Evolutionary conservation across 805 yeast genomes (phyloP).

Genomic region (Metschnikowia similis): DNA sequence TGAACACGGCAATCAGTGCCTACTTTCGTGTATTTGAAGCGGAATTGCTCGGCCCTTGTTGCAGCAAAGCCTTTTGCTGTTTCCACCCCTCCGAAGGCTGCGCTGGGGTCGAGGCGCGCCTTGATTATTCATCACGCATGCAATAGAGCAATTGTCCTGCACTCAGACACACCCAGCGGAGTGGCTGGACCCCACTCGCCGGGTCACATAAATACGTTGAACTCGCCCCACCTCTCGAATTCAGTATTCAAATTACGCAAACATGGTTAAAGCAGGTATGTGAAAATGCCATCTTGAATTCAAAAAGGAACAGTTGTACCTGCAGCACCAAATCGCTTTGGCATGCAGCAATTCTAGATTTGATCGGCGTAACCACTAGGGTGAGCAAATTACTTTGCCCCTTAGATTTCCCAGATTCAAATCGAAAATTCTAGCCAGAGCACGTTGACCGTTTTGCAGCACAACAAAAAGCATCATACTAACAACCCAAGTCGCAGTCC

Average conservation of each 20-base stretch:
- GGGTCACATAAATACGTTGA: not conserved
- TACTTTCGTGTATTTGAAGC: not conserved
- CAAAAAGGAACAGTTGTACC: not conserved
- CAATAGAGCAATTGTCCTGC: conserved; percentile 5
- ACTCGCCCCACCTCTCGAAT: not conserved
- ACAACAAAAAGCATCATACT: conserved; percentile 9
- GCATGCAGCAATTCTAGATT: conserved; percentile 1
- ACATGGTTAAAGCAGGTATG: conserved; percentile 66
- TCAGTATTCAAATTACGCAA: conserved; percentile 11
- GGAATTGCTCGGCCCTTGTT: not conserved
- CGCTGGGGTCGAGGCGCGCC: not conserved
- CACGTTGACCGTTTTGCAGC: not conserved
- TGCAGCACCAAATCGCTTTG: not conserved
- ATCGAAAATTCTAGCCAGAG: not conserved
- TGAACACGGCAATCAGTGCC: not conserved
- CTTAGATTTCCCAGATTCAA: conserved; percentile 1
- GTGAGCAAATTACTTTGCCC: conserved; percentile 14
- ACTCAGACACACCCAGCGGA: not conserved
- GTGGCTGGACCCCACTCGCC: conserved; percentile 5
- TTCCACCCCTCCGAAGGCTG: not conserved
- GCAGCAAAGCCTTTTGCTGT: not conserved
- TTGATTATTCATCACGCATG: not conserved
- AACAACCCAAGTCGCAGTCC: conserved; percentile 68
- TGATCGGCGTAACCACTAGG: conserved; percentile 10
- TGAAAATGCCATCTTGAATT: conserved; percentile 12